Evolutionary conservation across 164 flowering plant species (phyloP).

Genomic region (Aristolochia californica): DNA sequence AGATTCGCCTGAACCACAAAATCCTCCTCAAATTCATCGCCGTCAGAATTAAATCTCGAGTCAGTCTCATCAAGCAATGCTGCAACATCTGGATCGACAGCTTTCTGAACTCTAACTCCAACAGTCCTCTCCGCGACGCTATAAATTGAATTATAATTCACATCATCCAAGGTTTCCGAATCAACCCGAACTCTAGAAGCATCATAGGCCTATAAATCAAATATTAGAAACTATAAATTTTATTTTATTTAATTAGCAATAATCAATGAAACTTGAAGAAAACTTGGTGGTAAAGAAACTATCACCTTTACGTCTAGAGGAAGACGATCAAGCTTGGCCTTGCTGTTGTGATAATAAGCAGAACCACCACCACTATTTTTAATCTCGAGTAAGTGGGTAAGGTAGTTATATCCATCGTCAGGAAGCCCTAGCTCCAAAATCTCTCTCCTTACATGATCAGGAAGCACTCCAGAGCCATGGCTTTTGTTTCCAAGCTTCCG

Average conservation of each 20-base stretch:
- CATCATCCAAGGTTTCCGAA: conserved; percentile 19
- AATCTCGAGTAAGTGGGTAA: conserved; percentile 71
- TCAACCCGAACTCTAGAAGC: conserved; percentile 53
- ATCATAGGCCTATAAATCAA: conserved; percentile 66
- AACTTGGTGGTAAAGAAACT: neutral
- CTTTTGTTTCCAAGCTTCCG: neutral
- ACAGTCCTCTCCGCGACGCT: conserved; percentile 49
- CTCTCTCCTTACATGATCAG: conserved; percentile 60
- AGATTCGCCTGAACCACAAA: conserved; percentile 68
- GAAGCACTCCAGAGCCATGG: conserved; percentile 20
- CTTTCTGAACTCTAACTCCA: conserved; percentile 58
- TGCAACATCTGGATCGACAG: conserved; percentile 65
- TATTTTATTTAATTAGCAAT: neutral
- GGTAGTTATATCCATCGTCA: conserved; percentile 91
- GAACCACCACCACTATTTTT: conserved; percentile 78
- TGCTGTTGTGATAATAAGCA: conserved; percentile 49
- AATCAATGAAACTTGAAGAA: neutral
- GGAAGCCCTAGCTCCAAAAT: conserved; percentile 90
- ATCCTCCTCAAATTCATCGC: conserved; percentile 91
- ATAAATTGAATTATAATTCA: conserved; percentile 30
- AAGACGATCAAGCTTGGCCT: conserved; percentile 47
- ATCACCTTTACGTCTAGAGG: conserved; percentile 76
- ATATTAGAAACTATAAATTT: neutral
- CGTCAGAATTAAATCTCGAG: conserved; percentile 68
- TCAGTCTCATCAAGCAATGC: conserved; percentile 72